Evolutionary conservation across 2,329 filamentous ascomycete genomes (phyloP).

Genomic region (Grosmannia huntii): DNA sequence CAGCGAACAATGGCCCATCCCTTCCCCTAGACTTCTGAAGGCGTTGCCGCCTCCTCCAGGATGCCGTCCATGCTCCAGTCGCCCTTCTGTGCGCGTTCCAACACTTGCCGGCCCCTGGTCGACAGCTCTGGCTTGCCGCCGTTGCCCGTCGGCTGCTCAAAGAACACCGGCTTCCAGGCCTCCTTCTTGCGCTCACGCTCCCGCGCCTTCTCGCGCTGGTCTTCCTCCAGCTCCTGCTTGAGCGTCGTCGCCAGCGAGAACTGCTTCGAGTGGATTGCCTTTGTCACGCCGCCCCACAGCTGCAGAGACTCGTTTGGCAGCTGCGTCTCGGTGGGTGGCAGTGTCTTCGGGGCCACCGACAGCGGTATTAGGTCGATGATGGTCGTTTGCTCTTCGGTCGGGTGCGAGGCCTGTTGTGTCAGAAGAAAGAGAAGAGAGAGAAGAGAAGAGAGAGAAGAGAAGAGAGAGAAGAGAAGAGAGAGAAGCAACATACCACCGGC

Average conservation of each 20-base stretch:
- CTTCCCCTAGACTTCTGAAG: not conserved
- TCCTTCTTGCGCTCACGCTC: slow-evolving; percentile 58
- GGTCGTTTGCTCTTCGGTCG: slow-evolving; percentile 50
- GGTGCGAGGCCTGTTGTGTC: slow-evolving; percentile 27
- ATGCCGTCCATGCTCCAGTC: slow-evolving; percentile 30
- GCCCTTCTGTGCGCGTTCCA: slow-evolving; percentile 38
- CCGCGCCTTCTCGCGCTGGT: slow-evolving; percentile 72
- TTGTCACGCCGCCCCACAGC: slow-evolving; percentile 80
- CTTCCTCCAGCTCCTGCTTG: slow-evolving; percentile 87
- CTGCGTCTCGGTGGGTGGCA: slow-evolving; percentile 68
- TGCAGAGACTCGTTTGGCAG: slow-evolving; percentile 79
- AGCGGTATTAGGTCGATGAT: slow-evolving; percentile 85
- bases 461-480: not conserved
- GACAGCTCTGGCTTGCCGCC: slow-evolving; percentile 43
- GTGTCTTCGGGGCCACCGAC: slow-evolving; percentile 60
- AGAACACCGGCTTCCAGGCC: slow-evolving; percentile 80
- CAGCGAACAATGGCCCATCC: not conserved
- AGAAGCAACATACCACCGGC: slow-evolving; percentile 40
- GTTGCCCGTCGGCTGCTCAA: slow-evolving; percentile 48
- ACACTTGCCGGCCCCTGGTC: slow-evolving; percentile 36
- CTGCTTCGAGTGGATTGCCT: slow-evolving; percentile 72
- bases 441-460: not conserved
- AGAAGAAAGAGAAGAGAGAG: too few relatives aligned
- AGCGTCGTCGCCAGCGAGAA: slow-evolving; percentile 71
- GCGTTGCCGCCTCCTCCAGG: not conserved